Percentiles rank a stretch among this genome's conserved stretches.
phyloP scores from a whole-genome alignment of 345 rosid species.

The Alliaria petiolata region DNA sequence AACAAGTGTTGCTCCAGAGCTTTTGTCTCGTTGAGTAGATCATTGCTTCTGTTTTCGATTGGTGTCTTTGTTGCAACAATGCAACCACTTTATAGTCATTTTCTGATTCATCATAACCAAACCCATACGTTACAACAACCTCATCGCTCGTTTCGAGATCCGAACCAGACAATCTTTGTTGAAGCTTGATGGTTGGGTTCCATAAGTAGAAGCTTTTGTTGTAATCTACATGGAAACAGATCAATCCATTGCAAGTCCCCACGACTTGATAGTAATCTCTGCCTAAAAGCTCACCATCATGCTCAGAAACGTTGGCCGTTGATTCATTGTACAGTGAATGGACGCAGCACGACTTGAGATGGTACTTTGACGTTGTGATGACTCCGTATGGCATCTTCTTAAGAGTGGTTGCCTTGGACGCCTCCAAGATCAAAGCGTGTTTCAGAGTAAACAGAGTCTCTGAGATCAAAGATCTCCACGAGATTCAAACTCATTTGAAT shows the following conservation, averaged over 20 bases:
- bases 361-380: conserved; percentile 23
- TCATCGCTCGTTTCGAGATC: conserved; percentile 10
- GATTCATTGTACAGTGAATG: conserved; percentile 22
- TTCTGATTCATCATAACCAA: conserved; percentile 33
- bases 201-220: conserved; percentile 23
- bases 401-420: conserved; percentile 2
- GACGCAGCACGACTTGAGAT: conserved; percentile 31
- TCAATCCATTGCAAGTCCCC: conserved; percentile 42
- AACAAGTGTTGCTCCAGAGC: conserved; percentile 24
- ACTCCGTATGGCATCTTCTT: conserved; percentile 11
- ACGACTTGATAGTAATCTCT: conserved; percentile 34
- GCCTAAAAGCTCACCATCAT: conserved; percentile 31
- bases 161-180: conserved; percentile 24
- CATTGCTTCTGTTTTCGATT: not conserved
- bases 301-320: not conserved
- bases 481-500: conserved; percentile 34
- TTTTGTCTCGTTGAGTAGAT: conserved; percentile 26
- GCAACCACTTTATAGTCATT: conserved; percentile 33
- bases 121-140: conserved; percentile 22
- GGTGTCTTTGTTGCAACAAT: conserved; percentile 20
- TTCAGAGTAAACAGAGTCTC: conserved; percentile 7
- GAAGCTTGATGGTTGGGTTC: conserved; percentile 37
- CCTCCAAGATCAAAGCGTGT: conserved; percentile 29
- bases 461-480: conserved; percentile 32
- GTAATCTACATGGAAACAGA: conserved; percentile 30